Conservation (phyloP, 2,329 filamentous ascomycete species). For the Colletotrichum destructivum region DNA sequence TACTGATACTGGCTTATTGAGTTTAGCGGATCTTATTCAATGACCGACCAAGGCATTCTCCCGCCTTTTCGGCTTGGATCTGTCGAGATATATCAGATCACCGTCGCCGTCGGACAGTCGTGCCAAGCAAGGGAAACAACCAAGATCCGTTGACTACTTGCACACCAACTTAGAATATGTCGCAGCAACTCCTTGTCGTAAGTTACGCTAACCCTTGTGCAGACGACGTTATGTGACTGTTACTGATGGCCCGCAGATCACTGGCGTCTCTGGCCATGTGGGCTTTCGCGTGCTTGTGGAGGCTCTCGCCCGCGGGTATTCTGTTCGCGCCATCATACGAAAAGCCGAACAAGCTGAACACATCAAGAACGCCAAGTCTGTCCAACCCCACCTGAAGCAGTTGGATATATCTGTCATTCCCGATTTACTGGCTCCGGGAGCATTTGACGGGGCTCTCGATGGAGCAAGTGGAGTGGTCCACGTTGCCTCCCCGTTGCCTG, state of each 20-base stretch:
- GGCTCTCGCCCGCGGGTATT: constrained; percentile 46
- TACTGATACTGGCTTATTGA: background rate
- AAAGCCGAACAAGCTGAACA: constrained; percentile 36
- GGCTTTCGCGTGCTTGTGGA: constrained; percentile 48
- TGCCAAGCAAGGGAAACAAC: no score
- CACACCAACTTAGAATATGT: background rate
- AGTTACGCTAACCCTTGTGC: background rate
- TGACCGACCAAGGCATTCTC: background rate
- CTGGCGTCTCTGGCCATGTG: constrained; percentile 49
- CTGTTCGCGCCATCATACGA: constrained; percentile 49
- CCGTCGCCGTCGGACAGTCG: no score
- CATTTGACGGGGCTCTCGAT: constrained; percentile 57
- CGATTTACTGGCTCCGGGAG: constrained; percentile 53
- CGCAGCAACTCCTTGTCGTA: background rate
- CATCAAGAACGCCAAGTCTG: background rate
- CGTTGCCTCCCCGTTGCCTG: constrained; percentile 48
- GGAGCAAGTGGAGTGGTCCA: constrained; percentile 56
- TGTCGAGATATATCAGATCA: background rate
- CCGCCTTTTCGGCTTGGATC: background rate
- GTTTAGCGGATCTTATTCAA: background rate
- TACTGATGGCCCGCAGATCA: constrained; percentile 38
- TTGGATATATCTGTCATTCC: constrained; percentile 52
- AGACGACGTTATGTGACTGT: background rate
- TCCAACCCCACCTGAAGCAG: constrained; percentile 37
- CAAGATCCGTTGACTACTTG: background rate